These are phyloP conservation scores for Rutidosis leptorrhynchoides DNA, from an alignment of 129 eudicot species.

Conservation along the genomic window DNA sequence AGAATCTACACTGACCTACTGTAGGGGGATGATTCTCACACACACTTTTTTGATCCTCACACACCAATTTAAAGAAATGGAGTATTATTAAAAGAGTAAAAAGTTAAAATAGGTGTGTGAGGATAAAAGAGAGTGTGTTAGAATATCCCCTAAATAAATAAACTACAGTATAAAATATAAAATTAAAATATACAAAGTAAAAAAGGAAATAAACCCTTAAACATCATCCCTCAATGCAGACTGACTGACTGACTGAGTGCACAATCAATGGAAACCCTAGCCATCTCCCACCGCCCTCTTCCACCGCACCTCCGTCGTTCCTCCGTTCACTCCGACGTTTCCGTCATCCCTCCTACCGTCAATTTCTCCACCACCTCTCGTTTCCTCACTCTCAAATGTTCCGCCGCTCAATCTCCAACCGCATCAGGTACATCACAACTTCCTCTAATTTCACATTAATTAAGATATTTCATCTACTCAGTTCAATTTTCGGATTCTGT, in stretches of 20 bases:
- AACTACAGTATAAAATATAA: neutral
- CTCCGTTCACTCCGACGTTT: conserved; percentile 20
- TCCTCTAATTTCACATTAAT: neutral
- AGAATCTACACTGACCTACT: neutral
- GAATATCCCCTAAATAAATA: no score
- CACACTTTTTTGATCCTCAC: no score
- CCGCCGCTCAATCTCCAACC: conserved; percentile 43
- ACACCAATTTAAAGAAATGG: no score
- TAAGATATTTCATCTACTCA: neutral
- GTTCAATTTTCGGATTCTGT: neutral
- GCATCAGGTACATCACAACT: conserved; percentile 32
- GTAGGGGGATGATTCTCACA: no score
- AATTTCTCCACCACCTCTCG: conserved; percentile 24
- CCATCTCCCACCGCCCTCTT: conserved; percentile 37
- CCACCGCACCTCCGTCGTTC: conserved; percentile 28
- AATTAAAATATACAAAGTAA: neutral
- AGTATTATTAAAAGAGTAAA: no score
- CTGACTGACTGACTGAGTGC: neutral
- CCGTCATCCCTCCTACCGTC: conserved; percentile 17
- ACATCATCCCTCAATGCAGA: conserved; percentile 10
- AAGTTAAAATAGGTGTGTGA: no score
- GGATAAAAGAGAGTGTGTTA: no score
- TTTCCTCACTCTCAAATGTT: conserved; percentile 46
- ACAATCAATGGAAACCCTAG: conserved; percentile 57
- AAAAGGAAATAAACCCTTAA: neutral